Conservation (phyloP, 129 eudicot genomes). For the Calendula officinalis region DNA sequence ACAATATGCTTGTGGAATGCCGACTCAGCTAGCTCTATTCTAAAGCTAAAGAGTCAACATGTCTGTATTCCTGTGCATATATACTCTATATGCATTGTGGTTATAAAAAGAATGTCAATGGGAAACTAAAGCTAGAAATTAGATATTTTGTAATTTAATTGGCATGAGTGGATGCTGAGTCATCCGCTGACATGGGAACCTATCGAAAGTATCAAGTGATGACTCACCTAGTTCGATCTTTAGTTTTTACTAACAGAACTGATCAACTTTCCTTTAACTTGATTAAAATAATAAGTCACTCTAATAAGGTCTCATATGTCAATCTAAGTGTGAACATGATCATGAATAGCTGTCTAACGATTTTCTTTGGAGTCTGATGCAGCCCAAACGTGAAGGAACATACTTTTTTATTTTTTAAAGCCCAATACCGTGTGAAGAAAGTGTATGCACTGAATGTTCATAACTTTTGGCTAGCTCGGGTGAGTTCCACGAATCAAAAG, state of each 20-base stretch:
- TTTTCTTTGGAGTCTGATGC: conserved; percentile 13
- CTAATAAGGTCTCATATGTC: conserved; percentile 11
- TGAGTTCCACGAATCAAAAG: too few relatives aligned
- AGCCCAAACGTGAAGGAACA: too few relatives aligned
- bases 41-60: conserved; percentile 32
- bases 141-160: conserved; percentile 30
- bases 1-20: conserved; percentile 57
- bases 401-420: too few relatives aligned
- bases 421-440: too few relatives aligned
- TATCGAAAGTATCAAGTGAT: conserved; percentile 22
- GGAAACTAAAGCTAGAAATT: conserved; percentile 39
- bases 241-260: conserved; percentile 28
- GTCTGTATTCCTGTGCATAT: conserved; percentile 30
- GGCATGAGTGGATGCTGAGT: conserved; percentile 37
- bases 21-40: conserved; percentile 49
- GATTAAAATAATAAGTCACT: conserved; percentile 31
- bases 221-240: conserved; percentile 26
- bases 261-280: conserved; percentile 40
- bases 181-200: conserved; percentile 46
- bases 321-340: conserved; percentile 28
- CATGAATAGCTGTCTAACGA: conserved; percentile 15
- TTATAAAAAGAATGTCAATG: conserved; percentile 22
- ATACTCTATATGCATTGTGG: conserved; percentile 32
- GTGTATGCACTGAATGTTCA: too few relatives aligned
- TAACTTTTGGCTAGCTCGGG: too few relatives aligned